Percentiles rank a stretch among this genome's conserved stretches.
Conservation (phyloP, 75 land plant species). For the Picea glauca region DNA sequence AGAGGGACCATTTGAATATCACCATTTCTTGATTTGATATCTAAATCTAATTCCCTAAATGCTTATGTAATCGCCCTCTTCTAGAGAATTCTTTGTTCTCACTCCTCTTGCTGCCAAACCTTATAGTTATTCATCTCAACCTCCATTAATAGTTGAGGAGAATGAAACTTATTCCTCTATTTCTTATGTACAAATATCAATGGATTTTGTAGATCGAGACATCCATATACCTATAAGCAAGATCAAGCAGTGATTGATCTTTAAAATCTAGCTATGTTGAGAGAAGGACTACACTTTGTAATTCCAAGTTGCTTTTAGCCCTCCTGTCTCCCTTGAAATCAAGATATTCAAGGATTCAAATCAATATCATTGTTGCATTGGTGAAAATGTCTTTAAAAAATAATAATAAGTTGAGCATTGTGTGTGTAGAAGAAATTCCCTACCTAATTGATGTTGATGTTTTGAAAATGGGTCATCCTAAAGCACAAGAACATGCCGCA, state of each 20-base stretch:
- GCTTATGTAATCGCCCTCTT: background rate
- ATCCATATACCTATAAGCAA: conserved; percentile 35
- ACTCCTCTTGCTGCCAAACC: conserved; percentile 25
- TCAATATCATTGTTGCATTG: no score
- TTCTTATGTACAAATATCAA: conserved; percentile 14
- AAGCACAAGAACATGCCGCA: conserved; percentile 54
- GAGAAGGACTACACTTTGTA: no score
- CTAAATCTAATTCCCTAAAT: no score
- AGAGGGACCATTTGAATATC: no score
- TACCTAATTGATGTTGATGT: conserved; percentile 36
- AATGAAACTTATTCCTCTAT: conserved; percentile 2
- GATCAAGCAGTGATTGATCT: conserved; percentile 46
- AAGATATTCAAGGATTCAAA: conserved; percentile 29
- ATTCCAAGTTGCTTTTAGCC: conserved; percentile 46
- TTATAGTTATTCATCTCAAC: conserved; percentile 11
- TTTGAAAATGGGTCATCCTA: conserved; percentile 21
- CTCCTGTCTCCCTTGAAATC: conserved; percentile 47
- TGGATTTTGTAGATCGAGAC: conserved; percentile 34
- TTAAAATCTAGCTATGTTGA: conserved; percentile 43
- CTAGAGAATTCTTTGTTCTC: conserved; percentile 10
- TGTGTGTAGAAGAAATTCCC: conserved; percentile 48
- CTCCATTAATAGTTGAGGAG: conserved; percentile 14
- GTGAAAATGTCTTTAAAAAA: no score
- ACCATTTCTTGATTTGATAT: no score
- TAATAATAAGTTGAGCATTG: conserved; percentile 43